Conservation (phyloP, 768 basidiomycete species). For the Boletus huronensis region DNA sequence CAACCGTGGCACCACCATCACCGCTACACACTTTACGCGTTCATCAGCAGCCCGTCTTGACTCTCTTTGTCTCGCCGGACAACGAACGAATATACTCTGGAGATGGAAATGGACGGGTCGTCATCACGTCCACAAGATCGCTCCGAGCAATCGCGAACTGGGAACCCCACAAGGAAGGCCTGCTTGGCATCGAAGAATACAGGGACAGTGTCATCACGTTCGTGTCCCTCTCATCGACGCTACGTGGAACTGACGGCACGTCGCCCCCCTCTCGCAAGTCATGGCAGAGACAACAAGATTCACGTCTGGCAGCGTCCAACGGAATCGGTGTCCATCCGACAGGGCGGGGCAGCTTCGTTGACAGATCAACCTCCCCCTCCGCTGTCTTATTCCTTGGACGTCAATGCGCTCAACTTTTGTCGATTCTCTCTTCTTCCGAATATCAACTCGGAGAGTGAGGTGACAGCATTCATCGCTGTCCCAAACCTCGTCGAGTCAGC, state of each 20-base stretch:
- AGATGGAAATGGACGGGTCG: conserved; percentile 74
- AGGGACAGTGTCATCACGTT: conserved; percentile 70
- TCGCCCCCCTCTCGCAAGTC: conserved; percentile 34
- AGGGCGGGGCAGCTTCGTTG: conserved; percentile 55
- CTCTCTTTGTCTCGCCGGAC: conserved; percentile 61
- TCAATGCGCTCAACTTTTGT: conserved; percentile 94
- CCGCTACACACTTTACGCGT: conserved; percentile 75
- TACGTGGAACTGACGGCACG: neutral
- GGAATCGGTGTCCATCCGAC: conserved; percentile 44
- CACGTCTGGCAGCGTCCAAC: conserved; percentile 64
- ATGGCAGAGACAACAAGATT: conserved; percentile 83
- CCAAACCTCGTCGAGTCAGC: conserved; percentile 90
- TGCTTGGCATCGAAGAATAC: conserved; percentile 81
- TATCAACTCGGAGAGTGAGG: conserved; percentile 11
- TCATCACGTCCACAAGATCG: conserved; percentile 70
- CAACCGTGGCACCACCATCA: no score
- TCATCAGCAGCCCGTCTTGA: conserved; percentile 61
- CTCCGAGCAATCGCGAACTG: conserved; percentile 73
- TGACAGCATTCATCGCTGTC: conserved; percentile 61
- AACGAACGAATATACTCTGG: conserved; percentile 86
- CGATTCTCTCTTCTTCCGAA: conserved; percentile 67
- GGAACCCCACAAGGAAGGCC: conserved; percentile 73
- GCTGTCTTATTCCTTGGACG: conserved; percentile 69
- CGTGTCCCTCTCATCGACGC: conserved; percentile 28
- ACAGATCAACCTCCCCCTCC: conserved; percentile 47